phyloP scores from a whole-genome alignment of 192 early-diverging fungal genomes.

The Irineochytrium annulatum region DNA sequence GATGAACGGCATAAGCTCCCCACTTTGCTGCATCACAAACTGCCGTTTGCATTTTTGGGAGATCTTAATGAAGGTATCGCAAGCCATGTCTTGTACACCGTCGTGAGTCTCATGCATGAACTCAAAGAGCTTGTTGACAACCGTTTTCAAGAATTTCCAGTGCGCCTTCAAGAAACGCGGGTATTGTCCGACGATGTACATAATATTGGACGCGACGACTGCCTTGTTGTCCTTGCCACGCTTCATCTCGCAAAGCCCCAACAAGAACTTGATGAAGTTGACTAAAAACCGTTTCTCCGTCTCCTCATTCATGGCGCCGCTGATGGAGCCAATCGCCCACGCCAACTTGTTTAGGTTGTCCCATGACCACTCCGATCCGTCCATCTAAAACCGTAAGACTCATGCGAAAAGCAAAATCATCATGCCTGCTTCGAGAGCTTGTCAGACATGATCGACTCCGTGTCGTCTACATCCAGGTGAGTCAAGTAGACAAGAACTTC shows the following conservation, averaged over 20 bases:
- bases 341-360: conserved; percentile 96
- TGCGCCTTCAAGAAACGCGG: conserved; percentile 99
- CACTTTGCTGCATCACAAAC: conserved; percentile 89
- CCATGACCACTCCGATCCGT: conserved; percentile 98
- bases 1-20: conserved; percentile 86
- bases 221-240: conserved; percentile 99
- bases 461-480: conserved; percentile 90
- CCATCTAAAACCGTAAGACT: conserved; percentile 62
- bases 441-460: conserved; percentile 91
- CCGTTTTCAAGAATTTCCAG: conserved; percentile 99
- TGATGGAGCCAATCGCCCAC: conserved; percentile 99
- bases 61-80: conserved; percentile 99
- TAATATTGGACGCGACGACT: conserved; percentile 98
- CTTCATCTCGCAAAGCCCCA: conserved; percentile 93
- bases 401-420: neutral
- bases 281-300: conserved; percentile 97
- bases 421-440: conserved; percentile 84
- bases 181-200: conserved; percentile 99
- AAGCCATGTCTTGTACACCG: conserved; percentile 99
- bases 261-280: conserved; percentile 95
- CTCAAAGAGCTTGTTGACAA: conserved; percentile 99
- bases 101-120: conserved; percentile 99
- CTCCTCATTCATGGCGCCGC: conserved; percentile 94
- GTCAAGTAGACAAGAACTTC: conserved; percentile 97
- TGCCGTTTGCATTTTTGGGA: conserved; percentile 95